Base-by-base conservation (phyloP, 2,329 filamentous ascomycete species). In the Parastagonospora nodorum region DNA sequence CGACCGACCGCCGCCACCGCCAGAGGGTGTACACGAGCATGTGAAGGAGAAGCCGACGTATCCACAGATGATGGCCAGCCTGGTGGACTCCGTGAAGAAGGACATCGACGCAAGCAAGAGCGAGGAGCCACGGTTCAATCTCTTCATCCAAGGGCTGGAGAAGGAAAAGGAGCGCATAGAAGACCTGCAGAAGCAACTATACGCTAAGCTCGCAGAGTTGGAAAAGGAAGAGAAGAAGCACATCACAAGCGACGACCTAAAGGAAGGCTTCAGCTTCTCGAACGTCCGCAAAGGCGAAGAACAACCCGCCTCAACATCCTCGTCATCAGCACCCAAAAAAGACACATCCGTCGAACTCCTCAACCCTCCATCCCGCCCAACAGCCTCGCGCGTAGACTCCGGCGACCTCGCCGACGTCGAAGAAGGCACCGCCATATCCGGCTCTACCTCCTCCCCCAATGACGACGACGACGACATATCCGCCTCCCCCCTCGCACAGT, bases 21-120 rank as follows among this genome's bases (percentile, higher is more conserved):
- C 92, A 1, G 87, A 87, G 59, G 92, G 90, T 40, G 88, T 97
- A 27, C 88, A 95, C 68, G 81, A 82, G 36, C 82, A 90, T 47
- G 86, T 88, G 62, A 84, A 88, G 71, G 86, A 87, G 67, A 85
- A 90, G 63, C 90, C 90, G 0, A 88, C 87, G 11, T 99, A 96
- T 71, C 94, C 91, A 33, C 91, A 95, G 79, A 99, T 99, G 94
- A 92, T 99, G 88, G 90, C 90, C n/a, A 86, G 88, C n/a, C 76
- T 99, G 64, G 83, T 97, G 15, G 94, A 99, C 67, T 89, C 96
- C 74, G 92, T 97, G 36, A 97, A 96, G 75, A 86, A 90, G 60
- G 85, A 88, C 43, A 80, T 96, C 31, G 89, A 92, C 48, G 89
- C 92, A 69, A 69, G 73, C 15, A 88, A 88, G 74, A 85, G 88